Conservation (phyloP, 495 filamentous ascomycete species). For the Penicillium antarcticum region DNA sequence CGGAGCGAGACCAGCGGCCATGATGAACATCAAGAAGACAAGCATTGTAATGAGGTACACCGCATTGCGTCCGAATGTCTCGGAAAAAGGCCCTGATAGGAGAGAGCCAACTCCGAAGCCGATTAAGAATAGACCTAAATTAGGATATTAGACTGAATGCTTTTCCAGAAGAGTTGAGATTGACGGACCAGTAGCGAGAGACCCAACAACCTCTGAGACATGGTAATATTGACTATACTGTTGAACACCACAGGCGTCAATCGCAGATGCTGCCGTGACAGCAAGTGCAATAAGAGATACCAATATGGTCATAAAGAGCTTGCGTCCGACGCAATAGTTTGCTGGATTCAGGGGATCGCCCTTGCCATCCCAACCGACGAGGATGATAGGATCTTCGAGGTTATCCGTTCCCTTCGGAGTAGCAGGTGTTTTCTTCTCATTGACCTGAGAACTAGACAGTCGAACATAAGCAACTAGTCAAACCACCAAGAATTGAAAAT, state of each 20-base stretch:
- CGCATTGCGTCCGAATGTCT: conserved; percentile 55
- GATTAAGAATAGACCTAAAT: conserved; percentile 46
- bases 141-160: neutral
- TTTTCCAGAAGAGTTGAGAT: neutral
- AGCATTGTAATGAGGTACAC: conserved; percentile 50
- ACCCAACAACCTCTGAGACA: conserved; percentile 47
- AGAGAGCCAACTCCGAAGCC: conserved; percentile 54
- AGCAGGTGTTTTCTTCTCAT: neutral
- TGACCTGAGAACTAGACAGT: neutral
- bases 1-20: conserved; percentile 43
- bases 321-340: conserved; percentile 42
- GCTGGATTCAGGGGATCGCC: conserved; percentile 53
- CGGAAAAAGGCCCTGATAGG: conserved; percentile 47
- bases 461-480: neutral
- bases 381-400: neutral
- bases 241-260: conserved; percentile 45
- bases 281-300: neutral
- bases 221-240: conserved; percentile 45
- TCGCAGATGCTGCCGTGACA: conserved; percentile 41
- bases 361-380: conserved; percentile 40
- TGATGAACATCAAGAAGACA: conserved; percentile 45
- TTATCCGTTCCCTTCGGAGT: neutral
- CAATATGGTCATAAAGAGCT: conserved; percentile 31
- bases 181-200: conserved; percentile 27
- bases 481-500: neutral